Conservation (phyloP, 768 basidiomycete genomes). For the Galerina sulciceps region DNA sequence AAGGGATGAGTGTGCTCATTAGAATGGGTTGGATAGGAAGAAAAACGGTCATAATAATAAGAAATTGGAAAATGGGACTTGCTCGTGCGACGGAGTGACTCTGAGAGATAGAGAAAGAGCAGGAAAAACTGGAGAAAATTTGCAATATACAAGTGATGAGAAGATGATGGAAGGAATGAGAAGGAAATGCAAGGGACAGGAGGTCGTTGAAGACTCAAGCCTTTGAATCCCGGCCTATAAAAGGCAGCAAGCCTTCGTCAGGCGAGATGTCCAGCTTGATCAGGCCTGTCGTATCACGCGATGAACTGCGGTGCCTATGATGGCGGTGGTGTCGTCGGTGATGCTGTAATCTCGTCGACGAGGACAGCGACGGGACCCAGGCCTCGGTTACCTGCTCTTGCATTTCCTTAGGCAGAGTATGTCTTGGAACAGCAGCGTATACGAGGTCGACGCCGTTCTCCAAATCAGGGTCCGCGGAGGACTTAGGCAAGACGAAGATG, state of each 20-base stretch:
- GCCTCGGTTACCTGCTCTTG: conserved; percentile 66
- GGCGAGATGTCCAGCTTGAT: conserved; percentile 49
- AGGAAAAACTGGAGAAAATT: not conserved
- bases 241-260: conserved; percentile 49
- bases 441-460: conserved; percentile 42
- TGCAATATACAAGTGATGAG: conserved; percentile 1
- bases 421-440: conserved; percentile 74
- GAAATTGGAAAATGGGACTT: not conserved
- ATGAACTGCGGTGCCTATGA: conserved; percentile 31
- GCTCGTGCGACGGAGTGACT: not conserved
- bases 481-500: conserved; percentile 64
- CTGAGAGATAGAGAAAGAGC: not conserved
- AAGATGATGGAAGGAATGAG: not conserved
- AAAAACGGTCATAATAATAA: conserved; percentile 5
- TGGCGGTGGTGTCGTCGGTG: conserved; percentile 23
- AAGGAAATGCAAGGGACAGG: not conserved
- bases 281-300: conserved; percentile 36
- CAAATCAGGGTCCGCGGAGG: conserved; percentile 12
- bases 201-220: conserved; percentile 1
- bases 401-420: conserved; percentile 54
- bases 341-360: conserved; percentile 23
- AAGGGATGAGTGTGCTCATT: not conserved
- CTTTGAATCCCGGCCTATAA: conserved; percentile 19
- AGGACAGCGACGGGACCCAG: conserved; percentile 53
- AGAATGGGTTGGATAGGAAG: not conserved